phyloP scores from a whole-genome alignment of 345 rosid genomes.

The Capsella bursapastoris region DNA sequence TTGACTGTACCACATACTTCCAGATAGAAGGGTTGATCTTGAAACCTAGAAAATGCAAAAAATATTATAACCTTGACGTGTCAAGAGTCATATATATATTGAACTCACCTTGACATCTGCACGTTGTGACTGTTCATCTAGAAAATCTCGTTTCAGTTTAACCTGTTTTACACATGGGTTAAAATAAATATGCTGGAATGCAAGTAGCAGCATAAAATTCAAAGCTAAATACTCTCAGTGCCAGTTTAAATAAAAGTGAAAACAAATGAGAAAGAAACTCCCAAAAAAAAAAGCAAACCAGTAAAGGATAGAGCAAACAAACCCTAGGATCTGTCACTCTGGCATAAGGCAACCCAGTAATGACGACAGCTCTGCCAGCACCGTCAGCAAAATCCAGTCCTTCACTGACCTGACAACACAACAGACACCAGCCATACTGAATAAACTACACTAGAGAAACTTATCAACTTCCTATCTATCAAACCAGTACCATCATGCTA shows the following conservation, averaged over 20 bases:
- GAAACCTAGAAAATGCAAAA: constrained; percentile 35
- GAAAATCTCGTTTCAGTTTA: constrained; percentile 83
- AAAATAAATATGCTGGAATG: constrained; percentile 3
- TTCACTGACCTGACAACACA: constrained; percentile 86
- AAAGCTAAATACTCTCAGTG: constrained; percentile 20
- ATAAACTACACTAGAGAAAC: constrained; percentile 19
- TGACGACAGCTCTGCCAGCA: constrained; percentile 95
- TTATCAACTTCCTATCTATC: constrained; percentile 17
- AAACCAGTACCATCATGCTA: constrained; percentile 21
- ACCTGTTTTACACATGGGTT: constrained; percentile 56
- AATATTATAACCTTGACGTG: constrained; percentile 36
- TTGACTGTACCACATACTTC: constrained; percentile 89
- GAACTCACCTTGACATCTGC: constrained; percentile 55
- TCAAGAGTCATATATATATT: constrained; percentile 26
- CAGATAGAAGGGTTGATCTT: constrained; percentile 58
- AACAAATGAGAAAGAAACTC: constrained; percentile 23
- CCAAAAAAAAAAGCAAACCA: constrained; percentile 16
- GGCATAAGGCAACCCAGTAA: constrained; percentile 95
- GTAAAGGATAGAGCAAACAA: constrained; percentile 37
- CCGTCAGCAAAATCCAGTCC: constrained; percentile 97
- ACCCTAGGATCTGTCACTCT: constrained; percentile 87
- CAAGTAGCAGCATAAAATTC: constrained; percentile 9
- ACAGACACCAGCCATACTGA: constrained; percentile 30
- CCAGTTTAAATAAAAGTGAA: constrained; percentile 28
- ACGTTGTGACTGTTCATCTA: constrained; percentile 60